Percentiles rank a stretch among this genome's conserved stretches.
These are phyloP conservation scores for Ceriops decandra DNA, from an alignment of 345 rosid species.

Conservation along the genomic window DNA sequence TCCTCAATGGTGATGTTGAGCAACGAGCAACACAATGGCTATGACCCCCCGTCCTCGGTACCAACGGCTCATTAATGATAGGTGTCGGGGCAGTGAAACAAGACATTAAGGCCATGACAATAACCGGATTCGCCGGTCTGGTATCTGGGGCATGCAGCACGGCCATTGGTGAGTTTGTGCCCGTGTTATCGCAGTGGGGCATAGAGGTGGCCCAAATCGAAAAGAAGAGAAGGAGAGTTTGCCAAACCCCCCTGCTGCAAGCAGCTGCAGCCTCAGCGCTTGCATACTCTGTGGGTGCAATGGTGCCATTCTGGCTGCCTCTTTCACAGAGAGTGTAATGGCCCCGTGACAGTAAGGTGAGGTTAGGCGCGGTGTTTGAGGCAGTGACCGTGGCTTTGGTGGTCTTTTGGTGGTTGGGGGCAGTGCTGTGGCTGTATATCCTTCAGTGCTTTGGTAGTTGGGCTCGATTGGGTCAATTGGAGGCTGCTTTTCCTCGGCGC, in stretches of 20 bases:
- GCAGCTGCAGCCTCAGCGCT: slow-evolving; percentile 87
- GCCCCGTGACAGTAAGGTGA: slow-evolving; percentile 23
- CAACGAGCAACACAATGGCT: slow-evolving; percentile 26
- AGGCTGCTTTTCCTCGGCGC: no score
- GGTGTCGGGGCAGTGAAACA: slow-evolving; percentile 84
- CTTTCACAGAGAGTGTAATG: slow-evolving; percentile 49
- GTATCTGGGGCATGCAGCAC: slow-evolving; percentile 96
- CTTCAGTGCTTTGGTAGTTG: no score
- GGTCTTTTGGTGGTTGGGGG: slow-evolving; percentile 74
- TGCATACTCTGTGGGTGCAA: slow-evolving; percentile 74
- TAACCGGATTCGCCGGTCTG: slow-evolving; percentile 81
- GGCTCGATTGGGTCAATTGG: slow-evolving; percentile 50
- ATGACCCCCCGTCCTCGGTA: slow-evolving; percentile 85
- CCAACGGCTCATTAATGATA: slow-evolving; percentile 88
- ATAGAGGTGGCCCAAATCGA: slow-evolving; percentile 71
- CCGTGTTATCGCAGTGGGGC: slow-evolving; percentile 78
- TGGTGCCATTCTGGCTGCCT: slow-evolving; percentile 81
- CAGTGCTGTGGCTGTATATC: slow-evolving; percentile 71
- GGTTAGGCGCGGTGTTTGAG: slow-evolving; percentile 51
- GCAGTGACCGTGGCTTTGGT: slow-evolving; percentile 63
- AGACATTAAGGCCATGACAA: slow-evolving; percentile 73
- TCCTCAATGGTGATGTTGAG: slow-evolving; percentile 31
- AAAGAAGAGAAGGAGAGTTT: slow-evolving; percentile 42
- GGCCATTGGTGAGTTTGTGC: slow-evolving; percentile 92
- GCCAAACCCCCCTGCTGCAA: slow-evolving; percentile 65